Conservation (phyloP, 306 rosid species). For the Citrullus mucosospermus region DNA sequence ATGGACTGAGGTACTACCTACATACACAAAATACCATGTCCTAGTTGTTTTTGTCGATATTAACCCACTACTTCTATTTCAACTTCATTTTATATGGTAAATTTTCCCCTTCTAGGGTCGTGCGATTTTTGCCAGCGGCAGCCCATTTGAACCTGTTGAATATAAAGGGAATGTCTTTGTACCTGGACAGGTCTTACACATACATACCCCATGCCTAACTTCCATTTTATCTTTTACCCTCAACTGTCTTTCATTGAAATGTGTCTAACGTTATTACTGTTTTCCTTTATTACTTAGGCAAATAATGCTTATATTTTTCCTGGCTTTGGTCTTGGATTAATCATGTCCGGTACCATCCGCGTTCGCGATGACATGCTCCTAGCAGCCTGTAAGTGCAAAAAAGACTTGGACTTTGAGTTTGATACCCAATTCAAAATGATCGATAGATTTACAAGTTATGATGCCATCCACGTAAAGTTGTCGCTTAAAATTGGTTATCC, state of each 20-base stretch:
- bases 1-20: constrained; percentile 42
- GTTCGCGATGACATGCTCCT: constrained; percentile 85
- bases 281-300: constrained; percentile 33
- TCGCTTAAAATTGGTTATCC: neutral
- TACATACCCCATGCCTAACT: neutral
- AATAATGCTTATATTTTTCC: constrained; percentile 96
- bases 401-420: neutral
- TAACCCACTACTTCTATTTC: neutral
- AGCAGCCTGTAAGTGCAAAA: constrained; percentile 73
- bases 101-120: constrained; percentile 46
- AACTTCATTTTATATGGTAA: neutral
- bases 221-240: neutral
- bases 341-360: constrained; percentile 84
- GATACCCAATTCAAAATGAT: neutral
- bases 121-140: constrained; percentile 81
- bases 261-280: neutral
- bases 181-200: constrained; percentile 76
- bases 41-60: neutral
- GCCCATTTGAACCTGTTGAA: constrained; percentile 79
- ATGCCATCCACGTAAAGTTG: neutral
- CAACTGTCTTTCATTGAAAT: neutral
- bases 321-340: constrained; percentile 81
- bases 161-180: constrained; percentile 48
- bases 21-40: neutral
- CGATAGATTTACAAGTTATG: neutral